Base-by-base conservation (phyloP, 164 flowering plant genomes). In the Liquidambar formosana region DNA sequence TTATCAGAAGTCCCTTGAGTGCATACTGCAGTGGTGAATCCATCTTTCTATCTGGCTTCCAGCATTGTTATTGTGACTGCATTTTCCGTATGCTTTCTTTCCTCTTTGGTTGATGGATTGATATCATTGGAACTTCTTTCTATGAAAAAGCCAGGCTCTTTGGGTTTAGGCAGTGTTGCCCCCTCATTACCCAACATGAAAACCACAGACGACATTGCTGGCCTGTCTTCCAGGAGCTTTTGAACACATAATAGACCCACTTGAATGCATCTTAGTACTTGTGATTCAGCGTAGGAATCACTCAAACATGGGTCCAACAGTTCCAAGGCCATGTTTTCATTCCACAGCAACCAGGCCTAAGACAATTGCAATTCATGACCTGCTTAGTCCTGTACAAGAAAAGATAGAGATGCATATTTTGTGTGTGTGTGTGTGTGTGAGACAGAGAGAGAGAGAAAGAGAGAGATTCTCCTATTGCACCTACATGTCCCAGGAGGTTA, bases 401-500 rank as follows among this genome's bases (percentile, higher is more conserved):
- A 33, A 2, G 6, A 2, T 33, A 33, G 41, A 33, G 41, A 2
- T 33, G 41, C 41, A 33, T 33, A 2, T 33, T 33, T n/a, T n/a
- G n/a, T n/a, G n/a, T 33, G 41, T 33, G 41, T 33, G 41, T 33
- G 41, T 33, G 41, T 33, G 41, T 33, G 41, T 33, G 41, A 33
- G 41, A 33, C 4, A 33, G n/a, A n/a, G n/a, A n/a, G 41, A 33
- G 41, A 33, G 41, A n/a, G n/a, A n/a, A n/a, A n/a, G n/a, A 33
- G 41, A 33, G 41, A 33, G 41, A 44, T 21, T 43, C 41, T 33
- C 22, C 26, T 18, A 16, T 33, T 33, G 41, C 41, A 57, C 69
- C 52, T 66, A 66, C 69, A 41, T 54, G 22, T 54, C 61, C 69
- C 19, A 66, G 44, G 11, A 66, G 69, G 54, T 43, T 41, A 54